Evolutionary conservation across 495 filamentous ascomycete species (phyloP).

Genomic region (Darksidea phi): DNA sequence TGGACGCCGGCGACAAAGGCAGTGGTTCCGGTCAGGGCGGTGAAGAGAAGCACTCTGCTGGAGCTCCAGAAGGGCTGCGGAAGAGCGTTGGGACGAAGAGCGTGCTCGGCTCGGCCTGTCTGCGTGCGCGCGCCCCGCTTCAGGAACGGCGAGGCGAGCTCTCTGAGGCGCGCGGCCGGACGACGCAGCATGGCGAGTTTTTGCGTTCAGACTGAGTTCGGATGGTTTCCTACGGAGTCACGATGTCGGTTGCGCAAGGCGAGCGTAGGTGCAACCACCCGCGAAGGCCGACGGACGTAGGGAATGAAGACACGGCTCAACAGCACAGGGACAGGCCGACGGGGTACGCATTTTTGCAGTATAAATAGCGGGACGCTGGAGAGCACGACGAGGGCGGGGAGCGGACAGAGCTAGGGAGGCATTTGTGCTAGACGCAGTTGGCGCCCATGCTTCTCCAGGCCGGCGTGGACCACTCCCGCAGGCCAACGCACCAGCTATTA

Average conservation of each 20-base stretch:
- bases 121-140: slow-evolving; percentile 31
- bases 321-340: slow-evolving; percentile 8
- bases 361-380: slow-evolving; percentile 26
- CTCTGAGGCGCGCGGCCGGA: slow-evolving; percentile 20
- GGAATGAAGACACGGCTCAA: background rate
- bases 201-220: slow-evolving; percentile 8
- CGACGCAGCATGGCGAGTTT: slow-evolving; percentile 29
- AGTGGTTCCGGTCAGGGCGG: slow-evolving; percentile 39
- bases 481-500: slow-evolving; percentile 33
- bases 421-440: slow-evolving; percentile 40
- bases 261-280: slow-evolving; percentile 4
- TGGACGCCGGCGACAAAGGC: slow-evolving; percentile 41
- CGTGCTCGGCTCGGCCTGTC: slow-evolving; percentile 25
- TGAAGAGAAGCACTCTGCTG: slow-evolving; percentile 39
- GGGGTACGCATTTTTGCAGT: slow-evolving; percentile 35
- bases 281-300: slow-evolving; percentile 28
- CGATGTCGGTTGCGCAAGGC: background rate
- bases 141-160: slow-evolving; percentile 29
- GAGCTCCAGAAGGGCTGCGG: slow-evolving; percentile 43
- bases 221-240: too few relatives aligned
- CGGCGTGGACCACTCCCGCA: slow-evolving; percentile 10
- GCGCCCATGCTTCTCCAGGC: slow-evolving; percentile 21
- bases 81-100: slow-evolving; percentile 4
- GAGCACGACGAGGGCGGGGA: slow-evolving; percentile 32
- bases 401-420: slow-evolving; percentile 23